Conservation (phyloP, 371 early-diverging fungal species). For the Fennellomyces sp. region DNA sequence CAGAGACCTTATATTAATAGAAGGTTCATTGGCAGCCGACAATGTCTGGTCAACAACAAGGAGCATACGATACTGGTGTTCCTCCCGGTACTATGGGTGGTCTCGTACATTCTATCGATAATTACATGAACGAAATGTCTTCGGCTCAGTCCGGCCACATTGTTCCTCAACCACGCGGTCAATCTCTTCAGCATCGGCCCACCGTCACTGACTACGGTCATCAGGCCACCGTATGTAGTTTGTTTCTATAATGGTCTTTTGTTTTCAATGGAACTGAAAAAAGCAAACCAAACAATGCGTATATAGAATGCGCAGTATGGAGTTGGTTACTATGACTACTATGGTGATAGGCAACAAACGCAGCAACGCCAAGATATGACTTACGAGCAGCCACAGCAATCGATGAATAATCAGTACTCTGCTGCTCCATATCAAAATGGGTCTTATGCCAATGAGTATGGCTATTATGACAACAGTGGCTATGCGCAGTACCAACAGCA, state of each 20-base stretch:
- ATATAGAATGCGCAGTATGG: constrained; percentile 13
- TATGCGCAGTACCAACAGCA: constrained; percentile 21
- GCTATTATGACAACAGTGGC: background rate
- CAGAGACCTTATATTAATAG: too few relatives aligned
- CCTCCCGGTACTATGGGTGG: constrained; percentile 13
- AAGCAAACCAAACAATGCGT: background rate
- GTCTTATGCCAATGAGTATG: constrained; percentile 4
- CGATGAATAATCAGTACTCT: background rate
- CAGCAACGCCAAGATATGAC: background rate
- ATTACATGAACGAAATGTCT: constrained; percentile 15
- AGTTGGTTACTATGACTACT: constrained; percentile 16
- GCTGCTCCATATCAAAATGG: constrained; percentile 7
- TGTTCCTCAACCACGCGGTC: constrained; percentile 19
- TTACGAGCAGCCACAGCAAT: background rate
- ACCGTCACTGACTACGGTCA: constrained; percentile 4
- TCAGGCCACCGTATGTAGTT: constrained; percentile 11
- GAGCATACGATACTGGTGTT: constrained; percentile 8
- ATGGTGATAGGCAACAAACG: background rate
- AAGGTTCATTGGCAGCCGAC: constrained; percentile 2
- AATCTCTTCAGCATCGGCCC: constrained; percentile 15
- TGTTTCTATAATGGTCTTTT: background rate
- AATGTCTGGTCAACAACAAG: constrained; percentile 19
- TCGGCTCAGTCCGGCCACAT: constrained; percentile 2
- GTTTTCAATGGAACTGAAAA: too few relatives aligned
- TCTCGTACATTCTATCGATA: constrained; percentile 8